phyloP scores from a whole-genome alignment of 2,329 filamentous ascomycete genomes.

The Xylariaceae sp. region DNA sequence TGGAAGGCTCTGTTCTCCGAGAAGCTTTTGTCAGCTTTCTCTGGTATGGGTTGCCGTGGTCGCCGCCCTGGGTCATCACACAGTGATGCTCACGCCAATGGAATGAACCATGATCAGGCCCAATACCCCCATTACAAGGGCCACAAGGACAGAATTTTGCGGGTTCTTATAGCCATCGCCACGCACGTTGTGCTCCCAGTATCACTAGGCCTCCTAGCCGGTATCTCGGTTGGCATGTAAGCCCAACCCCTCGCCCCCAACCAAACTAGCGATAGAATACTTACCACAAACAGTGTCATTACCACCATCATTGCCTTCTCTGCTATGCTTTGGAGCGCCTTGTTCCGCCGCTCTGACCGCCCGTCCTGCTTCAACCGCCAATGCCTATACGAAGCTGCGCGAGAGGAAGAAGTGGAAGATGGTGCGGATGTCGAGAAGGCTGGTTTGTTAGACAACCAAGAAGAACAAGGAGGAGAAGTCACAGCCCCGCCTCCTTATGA shows the following conservation, averaged over 20 bases:
- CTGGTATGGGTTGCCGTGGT: slow-evolving; percentile 34
- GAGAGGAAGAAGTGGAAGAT: slow-evolving; percentile 39
- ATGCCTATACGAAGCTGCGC: slow-evolving; percentile 32
- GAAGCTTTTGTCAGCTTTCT: slow-evolving; percentile 35
- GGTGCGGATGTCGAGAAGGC: slow-evolving; percentile 45
- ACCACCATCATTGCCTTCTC: slow-evolving; percentile 54
- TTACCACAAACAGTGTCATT: slow-evolving; percentile 43
- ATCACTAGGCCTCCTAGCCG: slow-evolving; percentile 62
- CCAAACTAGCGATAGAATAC: slow-evolving; percentile 6
- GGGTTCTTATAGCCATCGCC: slow-evolving; percentile 50
- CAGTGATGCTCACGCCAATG: slow-evolving; percentile 18
- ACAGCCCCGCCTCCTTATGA: slow-evolving; percentile 30
- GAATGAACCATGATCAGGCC: slow-evolving; percentile 4
- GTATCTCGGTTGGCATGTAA: slow-evolving; percentile 60
- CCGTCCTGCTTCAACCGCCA: slow-evolving; percentile 32
- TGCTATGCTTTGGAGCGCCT: slow-evolving; percentile 44
- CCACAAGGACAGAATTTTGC: slow-evolving; percentile 37
- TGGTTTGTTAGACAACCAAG: slow-evolving; percentile 40
- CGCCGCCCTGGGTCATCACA: background rate
- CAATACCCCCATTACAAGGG: slow-evolving; percentile 8
- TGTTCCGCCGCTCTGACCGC: slow-evolving; percentile 43
- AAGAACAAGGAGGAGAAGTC: slow-evolving; percentile 20
- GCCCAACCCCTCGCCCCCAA: slow-evolving; percentile 24
- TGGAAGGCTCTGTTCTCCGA: slow-evolving; percentile 47
- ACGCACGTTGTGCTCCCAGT: slow-evolving; percentile 62